Base-by-base conservation (phyloP, 225 moss, liverwort and hornwort genomes). In the Lunularia cruciata region DNA sequence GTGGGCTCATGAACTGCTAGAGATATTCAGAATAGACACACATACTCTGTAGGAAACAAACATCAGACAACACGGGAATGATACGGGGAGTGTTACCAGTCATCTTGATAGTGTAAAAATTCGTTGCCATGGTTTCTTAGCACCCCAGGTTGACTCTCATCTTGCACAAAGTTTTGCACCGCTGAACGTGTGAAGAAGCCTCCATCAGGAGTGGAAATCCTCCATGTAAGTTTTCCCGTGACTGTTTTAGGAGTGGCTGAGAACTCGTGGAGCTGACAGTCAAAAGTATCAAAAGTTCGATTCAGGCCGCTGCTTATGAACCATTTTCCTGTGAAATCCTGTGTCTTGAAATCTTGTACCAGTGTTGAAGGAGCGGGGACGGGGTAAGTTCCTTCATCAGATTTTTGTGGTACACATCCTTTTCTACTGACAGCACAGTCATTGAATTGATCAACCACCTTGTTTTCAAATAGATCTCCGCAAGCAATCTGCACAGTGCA, bases 291-390 rank as follows among this genome's bases (percentile, higher is more conserved):
- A 64, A 98, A 98, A 3, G 93, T 98, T 72, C 35, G 83, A 63
- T 98, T 98, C 39, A 89, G 81, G 25, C 96, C 96, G 55, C 92
- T 92, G 42, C 85, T 98, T n/a, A 98, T 98, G 65, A 86, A 98
- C 96, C 96, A 93, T 37, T 86, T 83, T 55, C 96, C 96, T 27
- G 79, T 73, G 18, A 98, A 98, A 19, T 85, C 83, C 67, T 76
- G 61, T 1, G 86, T 81, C 46, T 78, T 80, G 73, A 98, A 93
- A 6, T 86, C 36, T 19, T 80, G 76, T 20, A 93, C 96, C 25
- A 93, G 71, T 13, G 90, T 83, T n/a, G 26, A 8, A 16, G 96
- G 83, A 25, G 65, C 54, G 8, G 96, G 96, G 28, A 93, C 48
- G 20, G 92, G 93, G 73, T 83, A 98, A 14, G 45, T 72, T 40